Conservation (phyloP, 2,329 filamentous ascomycete species). For the Dactylonectria macrodidyma region DNA sequence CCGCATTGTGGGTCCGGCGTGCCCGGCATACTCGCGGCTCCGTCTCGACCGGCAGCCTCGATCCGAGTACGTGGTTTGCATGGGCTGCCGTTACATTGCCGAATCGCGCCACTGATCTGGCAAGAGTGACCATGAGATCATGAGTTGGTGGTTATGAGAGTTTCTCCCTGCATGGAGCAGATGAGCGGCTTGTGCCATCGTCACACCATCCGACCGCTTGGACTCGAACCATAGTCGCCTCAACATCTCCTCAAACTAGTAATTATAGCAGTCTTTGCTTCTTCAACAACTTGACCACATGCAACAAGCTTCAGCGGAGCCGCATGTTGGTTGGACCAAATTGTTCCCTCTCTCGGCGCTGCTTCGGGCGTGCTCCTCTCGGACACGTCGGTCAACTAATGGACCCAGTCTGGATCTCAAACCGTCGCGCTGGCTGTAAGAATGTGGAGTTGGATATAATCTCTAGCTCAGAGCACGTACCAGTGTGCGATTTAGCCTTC, state of each 20-base stretch:
- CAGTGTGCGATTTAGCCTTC: not conserved
- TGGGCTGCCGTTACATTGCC: not conserved
- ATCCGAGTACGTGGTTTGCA: not conserved
- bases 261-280: not conserved
- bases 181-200: constrained; percentile 1
- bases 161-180: not conserved
- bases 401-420: not conserved
- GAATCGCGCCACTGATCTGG: not conserved
- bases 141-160: constrained; percentile 4
- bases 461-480: not conserved
- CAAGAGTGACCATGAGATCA: not conserved
- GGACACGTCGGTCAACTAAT: not conserved
- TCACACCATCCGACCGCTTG: not conserved
- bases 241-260: constrained; percentile 1
- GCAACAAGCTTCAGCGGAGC: not conserved
- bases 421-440: not conserved
- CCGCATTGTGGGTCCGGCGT: constrained; percentile 22
- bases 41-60: constrained; percentile 19
- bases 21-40: not conserved
- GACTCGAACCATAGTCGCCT: not conserved
- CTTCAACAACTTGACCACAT: not conserved
- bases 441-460: not conserved
- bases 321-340: not conserved
- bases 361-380: constrained; percentile 5
- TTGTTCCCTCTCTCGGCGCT: not conserved